Base-by-base conservation (phyloP, 140 eudicot species). In the Flaveria floridana region DNA sequence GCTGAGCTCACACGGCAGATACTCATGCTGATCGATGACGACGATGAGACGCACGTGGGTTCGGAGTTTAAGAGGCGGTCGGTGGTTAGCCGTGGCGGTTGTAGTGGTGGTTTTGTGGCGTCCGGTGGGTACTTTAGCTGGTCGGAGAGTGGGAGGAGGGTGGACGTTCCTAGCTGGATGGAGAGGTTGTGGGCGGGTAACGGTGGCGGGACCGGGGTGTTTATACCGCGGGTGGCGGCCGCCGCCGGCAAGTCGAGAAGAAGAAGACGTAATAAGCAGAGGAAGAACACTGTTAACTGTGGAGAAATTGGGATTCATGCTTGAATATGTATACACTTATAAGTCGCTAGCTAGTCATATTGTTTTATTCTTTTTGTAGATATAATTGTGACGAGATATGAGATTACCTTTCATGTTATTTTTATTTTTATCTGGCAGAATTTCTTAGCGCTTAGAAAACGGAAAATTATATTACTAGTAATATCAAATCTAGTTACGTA, bases 121-220 rank as follows among this genome's bases (percentile, higher is more conserved):
- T 11, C 44, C n/a, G 50, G 37, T 7, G 74, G 9, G 13, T 81
- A 64, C 42, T 76, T 81, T 72, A 76, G 74, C 52, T 76, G 78
- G 81, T 53, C 4, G 2, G 81, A 63, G 15, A 53, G 28, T 70
- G 64, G 62, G 19, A 50, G 44, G 52, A 59, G 39, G n/a, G 14
- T 30, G 50, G 82, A 71, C 63, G 79, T 68, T 20, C 82, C 82
- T 8, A 11, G 41, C 42, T 81, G 85, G 85, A 61, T 81, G 70
- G 77, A 64, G 79, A 72, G 81, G 39, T 76, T 81, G 82, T 81
- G 85, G 85, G 68, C 42, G 19, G 41, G 52, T 46, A 76, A 76
- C 2, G 66, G 21, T 69, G 10, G 19, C 7, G 85, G 85, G 46
- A 81, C 85, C 0, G 82, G 85, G 75, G 84, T 81, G 81, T 81